Evolutionary conservation across 2,329 filamentous ascomycete genomes (phyloP).

Genomic region (Exophiala mesophila): DNA sequence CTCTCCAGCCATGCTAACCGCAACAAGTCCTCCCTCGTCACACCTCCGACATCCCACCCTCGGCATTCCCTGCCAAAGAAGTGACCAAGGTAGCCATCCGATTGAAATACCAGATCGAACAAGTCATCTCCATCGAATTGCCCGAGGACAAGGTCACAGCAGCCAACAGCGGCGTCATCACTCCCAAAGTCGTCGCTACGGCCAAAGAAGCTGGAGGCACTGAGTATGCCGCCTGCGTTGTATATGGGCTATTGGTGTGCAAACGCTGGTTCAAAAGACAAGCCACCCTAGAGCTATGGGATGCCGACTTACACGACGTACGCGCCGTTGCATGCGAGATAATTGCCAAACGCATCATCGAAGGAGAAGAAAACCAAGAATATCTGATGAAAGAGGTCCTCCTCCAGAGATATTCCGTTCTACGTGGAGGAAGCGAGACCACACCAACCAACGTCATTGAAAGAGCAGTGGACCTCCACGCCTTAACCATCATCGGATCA

Average conservation of each 20-base stretch:
- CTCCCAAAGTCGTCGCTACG: conserved; percentile 68
- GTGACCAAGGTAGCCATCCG: conserved; percentile 88
- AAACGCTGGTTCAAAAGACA: conserved; percentile 75
- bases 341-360: conserved; percentile 83
- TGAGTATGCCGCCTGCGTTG: conserved; percentile 72
- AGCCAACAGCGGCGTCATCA: conserved; percentile 83
- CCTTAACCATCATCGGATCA: conserved; percentile 79
- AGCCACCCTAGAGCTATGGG: conserved; percentile 78
- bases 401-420: conserved; percentile 80
- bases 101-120: conserved; percentile 83
- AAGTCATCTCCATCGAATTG: conserved; percentile 85
- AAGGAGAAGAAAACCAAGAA: conserved; percentile 70
- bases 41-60: conserved; percentile 40
- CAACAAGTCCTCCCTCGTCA: conserved; percentile 38
- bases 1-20: conserved; percentile 1
- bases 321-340: conserved; percentile 82
- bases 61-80: conserved; percentile 68
- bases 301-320: conserved; percentile 75
- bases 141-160: conserved; percentile 68
- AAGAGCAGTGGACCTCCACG: conserved; percentile 87
- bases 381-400: conserved; percentile 78
- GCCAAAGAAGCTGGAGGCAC: conserved; percentile 75
- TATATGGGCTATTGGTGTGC: conserved; percentile 74
- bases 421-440: conserved; percentile 67
- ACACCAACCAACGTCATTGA: conserved; percentile 83